These are phyloP conservation scores for Linum tenue DNA, from an alignment of 345 rosid genomes.

Conservation along the genomic window DNA sequence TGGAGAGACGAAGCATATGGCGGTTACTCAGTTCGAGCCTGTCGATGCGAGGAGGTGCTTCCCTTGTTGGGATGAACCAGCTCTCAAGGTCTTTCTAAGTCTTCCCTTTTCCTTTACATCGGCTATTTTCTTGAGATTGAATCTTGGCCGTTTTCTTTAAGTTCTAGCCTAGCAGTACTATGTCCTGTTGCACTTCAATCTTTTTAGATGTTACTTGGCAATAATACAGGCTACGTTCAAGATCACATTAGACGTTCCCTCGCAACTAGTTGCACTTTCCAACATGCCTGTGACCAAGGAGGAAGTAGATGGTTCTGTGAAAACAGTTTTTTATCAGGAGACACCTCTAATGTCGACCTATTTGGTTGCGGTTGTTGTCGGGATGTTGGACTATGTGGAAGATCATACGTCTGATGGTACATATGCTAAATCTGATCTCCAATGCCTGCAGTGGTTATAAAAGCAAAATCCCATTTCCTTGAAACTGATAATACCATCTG, in stretches of 20 bases:
- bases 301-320: conserved; percentile 56
- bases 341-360: conserved; percentile 95
- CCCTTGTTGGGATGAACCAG: conserved; percentile 99
- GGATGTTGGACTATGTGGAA: conserved; percentile 82
- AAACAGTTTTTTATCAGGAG: conserved; percentile 67
- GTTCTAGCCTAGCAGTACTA: too few relatives aligned
- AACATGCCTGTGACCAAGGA: conserved; percentile 76
- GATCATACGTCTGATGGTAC: conserved; percentile 87
- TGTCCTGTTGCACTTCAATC: background rate
- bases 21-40: conserved; percentile 95
- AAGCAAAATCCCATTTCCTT: background rate
- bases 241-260: conserved; percentile 77
- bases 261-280: conserved; percentile 78
- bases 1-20: conserved; percentile 96
- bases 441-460: background rate
- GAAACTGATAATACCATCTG: conserved; percentile 7
- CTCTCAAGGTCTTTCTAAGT: conserved; percentile 59
- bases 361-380: conserved; percentile 86
- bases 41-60: conserved; percentile 92
- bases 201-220: conserved; percentile 4
- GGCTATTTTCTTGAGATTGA: background rate
- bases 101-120: background rate
- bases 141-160: conserved; percentile 3
- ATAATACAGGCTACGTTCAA: conserved; percentile 74
- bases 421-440: background rate